Percentiles rank a stretch among this genome's conserved stretches.
Conservation (phyloP, 202 grass and related monocot genomes). For the Cymbopogon flexuosus region DNA sequence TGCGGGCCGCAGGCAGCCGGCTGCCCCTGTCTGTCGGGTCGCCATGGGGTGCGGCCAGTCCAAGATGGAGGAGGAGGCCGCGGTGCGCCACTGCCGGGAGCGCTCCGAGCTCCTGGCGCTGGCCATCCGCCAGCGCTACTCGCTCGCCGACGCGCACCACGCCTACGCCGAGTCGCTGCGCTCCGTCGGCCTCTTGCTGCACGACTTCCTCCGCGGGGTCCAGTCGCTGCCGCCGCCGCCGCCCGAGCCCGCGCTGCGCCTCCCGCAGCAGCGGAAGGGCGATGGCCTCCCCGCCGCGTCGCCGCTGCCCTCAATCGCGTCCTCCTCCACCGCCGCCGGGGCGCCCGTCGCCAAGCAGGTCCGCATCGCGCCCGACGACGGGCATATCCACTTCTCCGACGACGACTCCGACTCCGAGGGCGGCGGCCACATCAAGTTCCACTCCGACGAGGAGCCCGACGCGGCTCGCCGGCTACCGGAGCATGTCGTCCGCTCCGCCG, state of each 20-base stretch:
- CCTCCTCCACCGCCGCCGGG: conserved; percentile 1
- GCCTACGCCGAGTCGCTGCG: conserved; percentile 61
- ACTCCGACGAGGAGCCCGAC: conserved; percentile 46
- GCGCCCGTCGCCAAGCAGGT: conserved; percentile 41
- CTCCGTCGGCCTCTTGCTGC: conserved; percentile 46
- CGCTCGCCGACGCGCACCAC: conserved; percentile 74
- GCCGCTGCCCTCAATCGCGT: conserved; percentile 23
- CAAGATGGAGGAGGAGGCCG: conserved; percentile 70
- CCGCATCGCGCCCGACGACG: conserved; percentile 36
- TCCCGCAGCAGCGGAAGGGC: conserved; percentile 59
- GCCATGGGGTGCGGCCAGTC: conserved; percentile 82
- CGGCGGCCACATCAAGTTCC: conserved; percentile 69
- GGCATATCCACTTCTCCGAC: conserved; percentile 63
- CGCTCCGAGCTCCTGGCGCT: conserved; percentile 52
- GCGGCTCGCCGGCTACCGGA: conserved; percentile 9
- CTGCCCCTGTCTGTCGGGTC: not conserved
- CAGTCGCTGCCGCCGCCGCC: conserved; percentile 45
- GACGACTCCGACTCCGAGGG: conserved; percentile 48
- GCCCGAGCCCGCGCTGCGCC: conserved; percentile 51
- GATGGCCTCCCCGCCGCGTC: conserved; percentile 39
- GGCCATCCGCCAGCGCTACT: conserved; percentile 67
- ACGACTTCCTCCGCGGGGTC: conserved; percentile 53
- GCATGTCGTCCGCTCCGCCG: not conserved
- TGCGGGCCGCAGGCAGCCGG: not conserved
- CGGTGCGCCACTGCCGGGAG: conserved; percentile 62